Percentiles rank a stretch among this genome's conserved stretches.
Conservation (phyloP, 2,329 filamentous ascomycete species). For the Cryphonectria japonica region DNA sequence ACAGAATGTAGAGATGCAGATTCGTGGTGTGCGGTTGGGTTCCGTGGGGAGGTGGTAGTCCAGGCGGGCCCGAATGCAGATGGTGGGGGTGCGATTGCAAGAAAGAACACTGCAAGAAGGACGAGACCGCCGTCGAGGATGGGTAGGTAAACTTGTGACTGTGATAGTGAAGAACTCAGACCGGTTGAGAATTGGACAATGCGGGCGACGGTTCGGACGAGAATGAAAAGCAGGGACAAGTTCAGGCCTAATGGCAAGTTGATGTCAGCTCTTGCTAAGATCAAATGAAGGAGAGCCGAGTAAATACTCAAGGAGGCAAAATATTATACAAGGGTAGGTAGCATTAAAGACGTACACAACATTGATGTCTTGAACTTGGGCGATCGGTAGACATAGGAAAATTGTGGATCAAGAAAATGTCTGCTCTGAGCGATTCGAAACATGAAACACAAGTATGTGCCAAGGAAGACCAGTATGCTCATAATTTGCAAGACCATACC, state of each 20-base stretch:
- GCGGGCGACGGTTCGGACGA: slow-evolving; percentile 47
- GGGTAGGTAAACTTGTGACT: slow-evolving; percentile 44
- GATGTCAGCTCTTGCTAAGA: not conserved
- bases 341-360: slow-evolving; percentile 42
- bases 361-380: slow-evolving; percentile 49
- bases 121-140: slow-evolving; percentile 47
- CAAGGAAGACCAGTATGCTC: slow-evolving; percentile 45
- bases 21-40: slow-evolving; percentile 8
- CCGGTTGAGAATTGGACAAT: slow-evolving; percentile 45
- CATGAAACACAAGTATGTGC: slow-evolving; percentile 46
- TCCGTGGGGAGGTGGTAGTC: slow-evolving; percentile 43
- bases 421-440: slow-evolving; percentile 43
- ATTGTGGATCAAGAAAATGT: slow-evolving; percentile 44
- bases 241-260: slow-evolving; percentile 41
- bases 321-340: not conserved
- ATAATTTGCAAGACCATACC: slow-evolving; percentile 50
- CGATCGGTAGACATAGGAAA: slow-evolving; percentile 47
- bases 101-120: slow-evolving; percentile 41
- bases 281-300: not conserved
- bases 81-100: slow-evolving; percentile 45
- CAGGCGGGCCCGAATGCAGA: slow-evolving; percentile 46
- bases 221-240: slow-evolving; percentile 41
- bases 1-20: not conserved
- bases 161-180: slow-evolving; percentile 40
- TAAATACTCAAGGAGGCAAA: not conserved